Evolutionary conservation across 169 alveolate genomes (phyloP).

Genomic region (Plasmodium coatneyi): DNA sequence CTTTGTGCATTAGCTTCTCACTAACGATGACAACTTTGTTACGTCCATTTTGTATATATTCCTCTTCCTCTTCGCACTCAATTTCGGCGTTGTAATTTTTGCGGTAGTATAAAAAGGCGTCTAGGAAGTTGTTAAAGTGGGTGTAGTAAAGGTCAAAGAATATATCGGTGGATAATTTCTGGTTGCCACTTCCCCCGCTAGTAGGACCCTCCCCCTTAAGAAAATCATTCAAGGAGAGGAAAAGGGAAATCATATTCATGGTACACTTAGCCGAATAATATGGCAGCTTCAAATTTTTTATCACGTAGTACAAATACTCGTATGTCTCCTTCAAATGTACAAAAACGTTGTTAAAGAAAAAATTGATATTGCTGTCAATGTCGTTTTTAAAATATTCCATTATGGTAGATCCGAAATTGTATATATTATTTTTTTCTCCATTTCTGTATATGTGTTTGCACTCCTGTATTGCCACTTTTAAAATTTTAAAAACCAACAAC

Average conservation of each 20-base stretch:
- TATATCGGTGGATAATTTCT: constrained; percentile 39
- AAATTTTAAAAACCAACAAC: constrained; percentile 49
- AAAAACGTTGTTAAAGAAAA: constrained; percentile 47
- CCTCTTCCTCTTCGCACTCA: constrained; percentile 36
- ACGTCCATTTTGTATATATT: constrained; percentile 17
- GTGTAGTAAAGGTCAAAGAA: constrained; percentile 64
- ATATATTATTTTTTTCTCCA: constrained; percentile 66
- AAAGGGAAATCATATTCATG: constrained; percentile 75
- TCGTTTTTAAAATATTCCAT: constrained; percentile 76
- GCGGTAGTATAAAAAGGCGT: constrained; percentile 42
- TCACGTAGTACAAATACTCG: constrained; percentile 64
- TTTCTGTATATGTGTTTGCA: constrained; percentile 67
- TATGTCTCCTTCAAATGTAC: constrained; percentile 66
- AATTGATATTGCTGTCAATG: constrained; percentile 57
- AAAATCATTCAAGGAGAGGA: constrained; percentile 45
- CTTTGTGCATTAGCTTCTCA: constrained; percentile 47
- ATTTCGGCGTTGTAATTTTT: constrained; percentile 66
- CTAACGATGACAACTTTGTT: constrained; percentile 27
- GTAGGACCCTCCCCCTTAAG: background rate
- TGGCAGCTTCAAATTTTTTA: constrained; percentile 65
- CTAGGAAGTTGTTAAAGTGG: constrained; percentile 44
- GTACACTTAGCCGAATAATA: constrained; percentile 70
- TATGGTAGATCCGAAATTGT: constrained; percentile 49
- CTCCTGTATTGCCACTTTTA: constrained; percentile 61
- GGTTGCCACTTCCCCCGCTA: background rate